Conservation (phyloP, 371 early-diverging fungal genomes). For the Lichtheimia corymbifera region DNA sequence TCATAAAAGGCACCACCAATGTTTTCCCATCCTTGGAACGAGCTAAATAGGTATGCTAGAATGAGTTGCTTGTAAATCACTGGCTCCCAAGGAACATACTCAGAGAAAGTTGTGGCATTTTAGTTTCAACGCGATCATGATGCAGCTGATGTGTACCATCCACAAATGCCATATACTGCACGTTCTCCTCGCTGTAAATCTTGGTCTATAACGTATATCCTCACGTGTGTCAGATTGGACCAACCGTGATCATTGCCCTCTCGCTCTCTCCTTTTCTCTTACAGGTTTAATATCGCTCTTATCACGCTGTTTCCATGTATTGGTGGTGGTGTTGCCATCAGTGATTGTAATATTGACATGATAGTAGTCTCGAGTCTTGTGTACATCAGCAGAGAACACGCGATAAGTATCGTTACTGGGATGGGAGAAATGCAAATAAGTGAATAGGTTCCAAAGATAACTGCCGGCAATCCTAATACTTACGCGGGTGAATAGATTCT, state of each 20-base stretch:
- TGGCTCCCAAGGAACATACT: background rate
- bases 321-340: slow-evolving; percentile 18
- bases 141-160: slow-evolving; percentile 38
- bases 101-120: slow-evolving; percentile 24
- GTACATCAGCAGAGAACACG: slow-evolving; percentile 25
- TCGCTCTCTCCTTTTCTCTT: no score
- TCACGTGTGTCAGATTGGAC: no score
- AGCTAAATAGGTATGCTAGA: slow-evolving; percentile 14
- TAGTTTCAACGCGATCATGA: slow-evolving; percentile 28
- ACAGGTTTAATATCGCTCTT: no score
- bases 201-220: slow-evolving; percentile 19
- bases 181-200: slow-evolving; percentile 25
- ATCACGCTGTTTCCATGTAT: slow-evolving; percentile 7
- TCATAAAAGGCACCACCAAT: slow-evolving; percentile 32
- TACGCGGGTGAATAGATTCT: slow-evolving; percentile 34
- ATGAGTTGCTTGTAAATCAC: background rate
- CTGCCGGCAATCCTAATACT: slow-evolving; percentile 1
- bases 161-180: slow-evolving; percentile 36
- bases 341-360: slow-evolving; percentile 29
- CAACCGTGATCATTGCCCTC: no score
- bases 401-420: slow-evolving; percentile 31
- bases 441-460: background rate
- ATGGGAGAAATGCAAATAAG: slow-evolving; percentile 5
- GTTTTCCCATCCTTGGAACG: slow-evolving; percentile 29
- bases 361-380: slow-evolving; percentile 25